Conservation (phyloP, 2,329 filamentous ascomycete genomes). For the Fusarium gaditjirri region DNA sequence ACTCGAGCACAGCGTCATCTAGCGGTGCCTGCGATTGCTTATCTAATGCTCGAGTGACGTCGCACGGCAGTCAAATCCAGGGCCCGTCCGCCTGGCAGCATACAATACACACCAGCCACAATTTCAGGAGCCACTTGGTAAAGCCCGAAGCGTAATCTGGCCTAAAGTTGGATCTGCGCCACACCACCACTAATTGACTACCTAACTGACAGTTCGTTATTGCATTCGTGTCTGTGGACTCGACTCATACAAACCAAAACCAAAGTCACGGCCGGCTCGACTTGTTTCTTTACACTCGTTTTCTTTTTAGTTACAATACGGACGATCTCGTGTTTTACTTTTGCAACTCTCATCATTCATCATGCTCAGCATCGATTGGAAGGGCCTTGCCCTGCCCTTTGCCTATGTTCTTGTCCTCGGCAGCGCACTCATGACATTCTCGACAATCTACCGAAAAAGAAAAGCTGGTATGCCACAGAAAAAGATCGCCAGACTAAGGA, state of each 20-base stretch:
- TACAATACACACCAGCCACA: conserved; percentile 20
- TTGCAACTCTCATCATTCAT: conserved; percentile 31
- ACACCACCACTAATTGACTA: conserved; percentile 32
- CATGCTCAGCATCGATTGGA: conserved; percentile 76
- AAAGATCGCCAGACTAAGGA: not conserved
- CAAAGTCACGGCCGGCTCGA: conserved; percentile 14
- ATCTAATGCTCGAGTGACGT: conserved; percentile 35
- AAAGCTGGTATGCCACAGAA: conserved; percentile 72
- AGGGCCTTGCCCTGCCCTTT: conserved; percentile 85
- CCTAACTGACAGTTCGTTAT: not conserved
- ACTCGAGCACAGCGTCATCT: conserved; percentile 44
- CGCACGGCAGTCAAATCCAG: conserved; percentile 21
- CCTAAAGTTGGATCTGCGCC: conserved; percentile 36
- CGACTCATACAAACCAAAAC: conserved; percentile 1
- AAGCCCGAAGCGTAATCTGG: conserved; percentile 30
- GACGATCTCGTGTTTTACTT: conserved; percentile 1
- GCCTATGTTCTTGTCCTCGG: conserved; percentile 89
- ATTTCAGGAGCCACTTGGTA: conserved; percentile 11
- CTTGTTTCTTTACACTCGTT: conserved; percentile 29
- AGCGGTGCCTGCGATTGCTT: conserved; percentile 42
- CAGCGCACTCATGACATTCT: conserved; percentile 91
- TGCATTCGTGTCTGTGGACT: conserved; percentile 29
- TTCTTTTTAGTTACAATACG: conserved; percentile 12
- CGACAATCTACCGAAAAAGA: conserved; percentile 90
- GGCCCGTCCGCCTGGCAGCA: not conserved